phyloP scores from a whole-genome alignment of 306 rosid species.

The Prunus davidiana region DNA sequence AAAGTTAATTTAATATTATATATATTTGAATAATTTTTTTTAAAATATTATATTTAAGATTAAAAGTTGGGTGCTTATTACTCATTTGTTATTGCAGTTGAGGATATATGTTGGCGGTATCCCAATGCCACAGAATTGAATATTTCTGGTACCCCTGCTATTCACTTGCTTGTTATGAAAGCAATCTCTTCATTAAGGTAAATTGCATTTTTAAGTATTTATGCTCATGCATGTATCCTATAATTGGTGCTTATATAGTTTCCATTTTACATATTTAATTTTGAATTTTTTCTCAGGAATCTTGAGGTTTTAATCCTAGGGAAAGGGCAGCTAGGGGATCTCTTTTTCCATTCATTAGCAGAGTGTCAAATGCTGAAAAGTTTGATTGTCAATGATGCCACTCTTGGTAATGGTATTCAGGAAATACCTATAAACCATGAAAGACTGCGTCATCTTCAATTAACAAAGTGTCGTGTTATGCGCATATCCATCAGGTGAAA shows the following conservation, averaged over 20 bases:
- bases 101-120: constrained; percentile 91
- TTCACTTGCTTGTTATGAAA: constrained; percentile 69
- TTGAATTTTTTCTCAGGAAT: constrained; percentile 51
- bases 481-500: constrained; percentile 86
- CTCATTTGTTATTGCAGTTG: constrained; percentile 52
- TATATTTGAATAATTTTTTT: neutral
- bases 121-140: constrained; percentile 92
- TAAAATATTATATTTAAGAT: neutral
- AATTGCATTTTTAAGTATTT: constrained; percentile 4
- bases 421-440: constrained; percentile 84
- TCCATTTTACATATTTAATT: neutral
- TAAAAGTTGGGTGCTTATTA: constrained; percentile 21
- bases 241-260: constrained; percentile 28
- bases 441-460: constrained; percentile 69
- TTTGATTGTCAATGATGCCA: constrained; percentile 79
- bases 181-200: constrained; percentile 77
- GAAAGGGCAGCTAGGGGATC: constrained; percentile 71
- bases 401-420: constrained; percentile 81
- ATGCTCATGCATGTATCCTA: neutral
- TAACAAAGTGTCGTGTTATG: constrained; percentile 90
- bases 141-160: constrained; percentile 61
- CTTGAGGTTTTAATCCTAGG: constrained; percentile 79
- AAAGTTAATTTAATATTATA: neutral
- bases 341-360: constrained; percentile 75
- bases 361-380: constrained; percentile 64